phyloP scores from a whole-genome alignment of 805 yeast genomes.

The Hermanozyma aechmeae region DNA sequence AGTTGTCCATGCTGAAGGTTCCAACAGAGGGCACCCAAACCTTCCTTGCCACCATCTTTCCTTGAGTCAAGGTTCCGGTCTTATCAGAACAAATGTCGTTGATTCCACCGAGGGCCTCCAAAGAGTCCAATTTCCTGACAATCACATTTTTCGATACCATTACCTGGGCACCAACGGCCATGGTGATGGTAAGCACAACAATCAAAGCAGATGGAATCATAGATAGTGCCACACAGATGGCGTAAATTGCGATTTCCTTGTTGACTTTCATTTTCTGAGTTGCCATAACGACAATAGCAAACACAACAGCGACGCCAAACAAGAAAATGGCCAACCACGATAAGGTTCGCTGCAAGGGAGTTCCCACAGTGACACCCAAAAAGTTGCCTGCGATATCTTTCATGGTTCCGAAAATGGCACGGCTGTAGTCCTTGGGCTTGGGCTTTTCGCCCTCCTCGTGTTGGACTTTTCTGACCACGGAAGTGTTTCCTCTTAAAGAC shows the following conservation, averaged over 20 bases:
- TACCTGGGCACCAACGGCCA: conserved; percentile 74
- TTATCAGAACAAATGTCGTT: conserved; percentile 77
- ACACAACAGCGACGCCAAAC: conserved; percentile 70
- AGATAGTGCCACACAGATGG: conserved; percentile 74
- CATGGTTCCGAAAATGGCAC: conserved; percentile 38
- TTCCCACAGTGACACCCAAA: conserved; percentile 69
- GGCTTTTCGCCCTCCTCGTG: conserved; percentile 34
- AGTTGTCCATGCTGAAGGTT: conserved; percentile 41
- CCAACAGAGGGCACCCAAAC: conserved; percentile 64
- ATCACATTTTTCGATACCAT: conserved; percentile 65
- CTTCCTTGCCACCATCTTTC: conserved; percentile 65
- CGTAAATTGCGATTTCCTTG: conserved; percentile 77
- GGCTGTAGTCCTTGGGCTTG: conserved; percentile 31
- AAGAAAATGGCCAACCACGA: conserved; percentile 69
- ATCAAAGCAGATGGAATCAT: conserved; percentile 79
- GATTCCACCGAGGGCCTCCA: conserved; percentile 73
- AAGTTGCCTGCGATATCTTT: conserved; percentile 55
- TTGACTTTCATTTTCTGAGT: conserved; percentile 70
- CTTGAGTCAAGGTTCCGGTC: conserved; percentile 76
- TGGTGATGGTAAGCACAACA: conserved; percentile 75
- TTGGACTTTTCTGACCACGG: conserved; percentile 31
- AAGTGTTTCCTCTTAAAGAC: conserved; percentile 18
- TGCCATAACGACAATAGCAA: conserved; percentile 82
- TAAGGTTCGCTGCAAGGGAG: conserved; percentile 70
- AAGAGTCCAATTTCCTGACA: conserved; percentile 67